Evolutionary conservation across 2,329 filamentous ascomycete species (phyloP).

Genomic region (Epichloe bromicola): DNA sequence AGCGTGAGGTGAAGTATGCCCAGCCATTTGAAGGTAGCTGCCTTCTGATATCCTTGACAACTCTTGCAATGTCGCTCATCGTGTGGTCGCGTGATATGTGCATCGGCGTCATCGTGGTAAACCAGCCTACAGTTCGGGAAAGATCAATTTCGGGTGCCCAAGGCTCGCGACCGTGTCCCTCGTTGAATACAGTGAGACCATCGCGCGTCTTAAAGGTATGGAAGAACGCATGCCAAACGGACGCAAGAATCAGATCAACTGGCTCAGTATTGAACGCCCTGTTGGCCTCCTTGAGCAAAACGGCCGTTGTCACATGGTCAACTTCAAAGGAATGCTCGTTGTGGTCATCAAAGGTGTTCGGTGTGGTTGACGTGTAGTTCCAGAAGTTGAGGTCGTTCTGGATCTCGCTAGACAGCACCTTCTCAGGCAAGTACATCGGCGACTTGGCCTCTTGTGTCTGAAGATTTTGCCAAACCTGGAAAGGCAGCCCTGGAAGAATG

Average conservation of each 20-base stretch:
- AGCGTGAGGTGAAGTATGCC: slow-evolving; percentile 3
- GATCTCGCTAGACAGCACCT: background rate
- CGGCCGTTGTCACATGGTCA: background rate
- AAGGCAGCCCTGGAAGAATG: slow-evolving; percentile 15
- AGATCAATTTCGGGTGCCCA: slow-evolving; percentile 17
- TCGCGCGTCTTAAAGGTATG: slow-evolving; percentile 14
- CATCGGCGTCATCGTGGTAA: slow-evolving; percentile 17
- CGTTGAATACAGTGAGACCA: slow-evolving; percentile 17
- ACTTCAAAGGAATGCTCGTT: slow-evolving; percentile 1
- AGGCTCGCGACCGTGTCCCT: slow-evolving; percentile 16
- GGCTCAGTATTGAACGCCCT: slow-evolving; percentile 14
- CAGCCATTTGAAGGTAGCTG: slow-evolving; percentile 1
- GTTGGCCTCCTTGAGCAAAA: slow-evolving; percentile 1
- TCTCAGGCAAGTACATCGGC: background rate
- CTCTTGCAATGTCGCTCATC: background rate
- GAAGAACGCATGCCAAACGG: slow-evolving; percentile 17
- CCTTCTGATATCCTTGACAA: slow-evolving; percentile 1
- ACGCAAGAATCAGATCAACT: slow-evolving; percentile 20
- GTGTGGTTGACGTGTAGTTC: background rate
- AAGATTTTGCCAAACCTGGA: slow-evolving; percentile 22
- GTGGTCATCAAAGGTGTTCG: slow-evolving; percentile 2
- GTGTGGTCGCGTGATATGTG: background rate
- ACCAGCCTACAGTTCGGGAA: slow-evolving; percentile 25
- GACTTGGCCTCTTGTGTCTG: background rate
- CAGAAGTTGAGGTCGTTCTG: slow-evolving; percentile 1